Percentiles rank a stretch among this genome's conserved stretches.
Conservation (phyloP, 2,329 filamentous ascomycete genomes). For the Penicillium palitans region DNA sequence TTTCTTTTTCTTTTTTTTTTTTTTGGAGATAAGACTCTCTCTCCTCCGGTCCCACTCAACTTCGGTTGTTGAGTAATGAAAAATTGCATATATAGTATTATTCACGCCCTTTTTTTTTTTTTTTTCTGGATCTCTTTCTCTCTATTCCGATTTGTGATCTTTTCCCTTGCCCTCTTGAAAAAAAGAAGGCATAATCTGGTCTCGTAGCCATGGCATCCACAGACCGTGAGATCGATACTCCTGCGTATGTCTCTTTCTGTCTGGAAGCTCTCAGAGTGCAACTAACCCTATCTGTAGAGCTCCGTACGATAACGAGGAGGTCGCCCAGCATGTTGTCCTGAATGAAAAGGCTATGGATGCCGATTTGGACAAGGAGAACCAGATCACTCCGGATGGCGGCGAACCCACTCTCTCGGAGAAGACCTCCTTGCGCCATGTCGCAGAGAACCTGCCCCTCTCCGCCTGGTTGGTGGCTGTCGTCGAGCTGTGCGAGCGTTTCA, state of each 20-base stretch:
- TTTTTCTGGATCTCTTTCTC: not conserved
- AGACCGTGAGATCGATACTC: conserved; percentile 30
- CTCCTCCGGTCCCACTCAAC: conserved; percentile 18
- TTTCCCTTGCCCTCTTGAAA: conserved; percentile 5
- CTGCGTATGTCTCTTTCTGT: conserved; percentile 23
- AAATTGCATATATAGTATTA: conserved; percentile 28
- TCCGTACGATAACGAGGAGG: conserved; percentile 21
- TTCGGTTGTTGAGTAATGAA: conserved; percentile 22
- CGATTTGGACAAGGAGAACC: conserved; percentile 33
- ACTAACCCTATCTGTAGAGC: conserved; percentile 15
- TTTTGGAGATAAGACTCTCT: not conserved
- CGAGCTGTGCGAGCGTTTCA: conserved; percentile 60
- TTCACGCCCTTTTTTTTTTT: conserved; percentile 8
- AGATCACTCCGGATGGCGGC: conserved; percentile 47
- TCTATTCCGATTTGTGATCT: conserved; percentile 10
- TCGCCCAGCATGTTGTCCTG: conserved; percentile 17
- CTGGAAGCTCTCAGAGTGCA: not conserved
- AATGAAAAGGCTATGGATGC: conserved; percentile 29
- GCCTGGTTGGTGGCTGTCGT: conserved; percentile 60
- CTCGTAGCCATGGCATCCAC: conserved; percentile 24
- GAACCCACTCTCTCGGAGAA: conserved; percentile 57
- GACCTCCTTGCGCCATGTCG: conserved; percentile 52
- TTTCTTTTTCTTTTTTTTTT: conserved; percentile 10
- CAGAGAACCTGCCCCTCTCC: conserved; percentile 56
- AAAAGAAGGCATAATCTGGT: conserved; percentile 5